Evolutionary conservation across 306 rosid genomes (phyloP), one percentile per base, ranked within the genome.

Genomic region (Glycine soja): DNA sequence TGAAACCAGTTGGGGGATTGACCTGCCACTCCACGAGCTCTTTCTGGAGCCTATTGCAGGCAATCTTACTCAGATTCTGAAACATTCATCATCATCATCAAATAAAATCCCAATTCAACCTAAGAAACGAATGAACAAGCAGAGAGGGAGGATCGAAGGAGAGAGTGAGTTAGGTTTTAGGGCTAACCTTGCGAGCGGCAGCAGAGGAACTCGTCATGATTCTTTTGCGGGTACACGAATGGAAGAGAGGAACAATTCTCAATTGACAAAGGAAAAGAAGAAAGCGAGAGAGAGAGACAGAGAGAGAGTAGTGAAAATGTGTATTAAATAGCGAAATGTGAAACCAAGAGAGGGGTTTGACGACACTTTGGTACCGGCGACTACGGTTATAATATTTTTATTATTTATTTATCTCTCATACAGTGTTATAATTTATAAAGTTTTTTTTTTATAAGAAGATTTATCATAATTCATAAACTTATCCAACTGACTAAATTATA

Each of bases 21-120:
- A 96, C 90, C 91, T 96, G 99, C 99, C 99, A 96, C 93, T 96
- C 99, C 2, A 93, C 71, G 0, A 96, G 97, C 83, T 96, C 99
- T 72, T 96, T 96, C 92, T 96, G 99, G 70, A 96, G 98, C 69
- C 99, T 92, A 88, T 93, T 96, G 94, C 97, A 89, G 58, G 99
- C 99, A 85, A 96, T 93, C 94, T 96, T 96, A 83, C 99, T 93
- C 78, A 96, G 86, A 91, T 83, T 82, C 99, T 96, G 83, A 76
- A 76, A 69, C 46, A 24, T 24, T 24, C 30, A 24, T 24, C 30
- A 24, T 68, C 6, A 45, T 45, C 48, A 46, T 46, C 8, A 2
- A 8, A 8, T 8, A 8, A 46, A 46, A 77, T 30, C 5, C 3
- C 36, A 63, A 73, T 80, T 80, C 16, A 80, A 59, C 4, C 18